Evolutionary conservation across 345 rosid species (phyloP), one percentile per base, ranked within the genome.

Genomic region (Populus euphratica): DNA sequence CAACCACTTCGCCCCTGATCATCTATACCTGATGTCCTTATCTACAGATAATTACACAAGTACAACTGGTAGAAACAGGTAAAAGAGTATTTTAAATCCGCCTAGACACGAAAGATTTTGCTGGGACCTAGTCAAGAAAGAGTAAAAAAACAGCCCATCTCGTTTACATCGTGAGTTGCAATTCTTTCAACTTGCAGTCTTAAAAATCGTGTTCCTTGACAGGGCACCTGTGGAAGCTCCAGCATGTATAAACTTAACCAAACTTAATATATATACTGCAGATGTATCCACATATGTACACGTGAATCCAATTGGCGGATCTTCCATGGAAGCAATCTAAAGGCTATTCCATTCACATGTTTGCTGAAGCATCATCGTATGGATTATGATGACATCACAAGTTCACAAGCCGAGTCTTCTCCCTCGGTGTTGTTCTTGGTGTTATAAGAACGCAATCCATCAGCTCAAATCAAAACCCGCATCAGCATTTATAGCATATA

Each of bases 391-490:
- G 62, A 43, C 56, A 38, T 72, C 20, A 23, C 29, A 52, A 69
- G 75, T 59, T 61, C 78, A 74, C 35, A 18, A 50, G 38, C 63
- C 62, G 8, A 68, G n/a, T 25, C 25, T 39, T 41, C 69, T 54
- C 61, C 62, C 29, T 43, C 16, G 8, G 69, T 13, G 29, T 41
- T 33, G 63, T 62, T 49, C 29, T 43, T 9, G 8, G 69, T 13
- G 29, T 41, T 33, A 71, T 62, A 63, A 25, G 16, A 62, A 20
- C 47, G 29, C 64, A 33, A 61, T 69, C 70, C 74, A 87, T 92
- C 86, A 96, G 82, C 99, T 94, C 86, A 96, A 83, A 89, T 96
- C 98, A 81, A 96, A 96, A 77, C 99, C 99, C 6, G 99, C 99
- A 62, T 96, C 99, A 36, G 99, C 97, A 78, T 86, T 92, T 82